Base-by-base conservation (phyloP, 2,329 filamentous ascomycete genomes). In the Tolypocladium amazonense region DNA sequence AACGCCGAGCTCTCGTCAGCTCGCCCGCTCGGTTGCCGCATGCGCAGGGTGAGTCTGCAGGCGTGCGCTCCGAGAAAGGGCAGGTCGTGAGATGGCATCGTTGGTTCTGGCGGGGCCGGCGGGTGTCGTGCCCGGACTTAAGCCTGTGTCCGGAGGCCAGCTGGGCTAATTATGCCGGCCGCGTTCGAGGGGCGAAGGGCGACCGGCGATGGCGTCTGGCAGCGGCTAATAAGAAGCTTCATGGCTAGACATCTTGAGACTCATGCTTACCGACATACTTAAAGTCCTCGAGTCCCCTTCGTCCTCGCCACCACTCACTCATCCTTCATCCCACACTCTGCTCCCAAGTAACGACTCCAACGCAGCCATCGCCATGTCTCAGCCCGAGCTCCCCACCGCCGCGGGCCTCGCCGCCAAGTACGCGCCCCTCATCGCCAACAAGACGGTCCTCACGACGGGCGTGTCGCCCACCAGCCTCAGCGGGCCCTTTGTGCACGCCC, bases 391-490 rank as follows among this genome's bases (percentile, higher is more conserved):
- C 4, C 50, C 69, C 41, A 67, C 65, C 6, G 65, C 66, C 62
- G 62, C 63, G 20, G 66, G 71, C 7, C 66, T 75, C 33, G 65
- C 66, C 47, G 60, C 63, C 37, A 64, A 66, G 58, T 74, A 71
- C 53, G 62, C 68, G 56, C 27, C 61, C 23, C 62, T 68, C 20
- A 75, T 77, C 66, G 68, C 66, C 35, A 67, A 67, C 58, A 77
- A 76, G 54, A 69, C 66, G 4, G 67, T 79, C 57, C 69, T 80
- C 47, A 72, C 73, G 3, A 79, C 77, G 0, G 77, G 77, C n/a
- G 72, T 76, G 33, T 73, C 75, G 4, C 73, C 72, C 4, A 68
- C 69, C 57, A 69, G 72, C 30, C 67, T 79, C 18, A 76, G 77
- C n/a, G 69, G 18, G 3, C 27, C 50, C 27, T 53, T 53, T 11